Evolutionary conservation across 2,329 filamentous ascomycete genomes (phyloP), one percentile per base, ranked within the genome.

Genomic region (Paecilomyces sp.): DNA sequence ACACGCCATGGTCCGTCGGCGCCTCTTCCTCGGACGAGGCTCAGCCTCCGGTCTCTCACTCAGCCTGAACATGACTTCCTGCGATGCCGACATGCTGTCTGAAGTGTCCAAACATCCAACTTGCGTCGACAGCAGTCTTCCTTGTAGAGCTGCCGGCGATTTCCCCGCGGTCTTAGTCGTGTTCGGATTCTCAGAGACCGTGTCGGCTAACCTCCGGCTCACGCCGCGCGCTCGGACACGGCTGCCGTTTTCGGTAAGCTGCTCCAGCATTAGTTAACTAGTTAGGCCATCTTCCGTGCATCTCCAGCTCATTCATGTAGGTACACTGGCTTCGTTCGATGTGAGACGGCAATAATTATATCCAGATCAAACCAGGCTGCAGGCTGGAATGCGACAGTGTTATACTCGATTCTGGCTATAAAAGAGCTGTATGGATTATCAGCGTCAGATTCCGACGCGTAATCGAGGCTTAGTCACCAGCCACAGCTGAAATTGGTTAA

Each of bases 1-100:
- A 62, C 76, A 78, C 15, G 76, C 74, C 63, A 77, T 70, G 9
- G 76, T 75, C 25, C 75, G 70, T 24, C 75, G 66, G 59, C 72
- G 71, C 31, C 75, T 66, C 64, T 76, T 76, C 31, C 73, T 73
- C 58, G 70, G 70, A 52, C 70, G 67, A 8, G 68, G 68, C 34
- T 66, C 60, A 57, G 60, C 65, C 18, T 24, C 18, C 25, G 31
- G 53, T 12, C 47, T 24, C 30, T 58, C 58, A 28, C 13, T 7
- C 52, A 56, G 18, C 18, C 15, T n/a, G 24, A 54, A 60, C 11
- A 62, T 57, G 18, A 52, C 31, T 30, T 58, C 55, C 3, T 58
- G 22, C 25, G 22, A 25, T 50, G 54, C 63, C 57, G 22, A 58
- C 55, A 53, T 65, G 63, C 13, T 22, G 28, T 34, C 47, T 25